Percentiles rank a stretch among this genome's conserved stretches.
Evolutionary conservation across 1,139 yeast genomes (phyloP).

Genomic region (Kazachstania sp.): DNA sequence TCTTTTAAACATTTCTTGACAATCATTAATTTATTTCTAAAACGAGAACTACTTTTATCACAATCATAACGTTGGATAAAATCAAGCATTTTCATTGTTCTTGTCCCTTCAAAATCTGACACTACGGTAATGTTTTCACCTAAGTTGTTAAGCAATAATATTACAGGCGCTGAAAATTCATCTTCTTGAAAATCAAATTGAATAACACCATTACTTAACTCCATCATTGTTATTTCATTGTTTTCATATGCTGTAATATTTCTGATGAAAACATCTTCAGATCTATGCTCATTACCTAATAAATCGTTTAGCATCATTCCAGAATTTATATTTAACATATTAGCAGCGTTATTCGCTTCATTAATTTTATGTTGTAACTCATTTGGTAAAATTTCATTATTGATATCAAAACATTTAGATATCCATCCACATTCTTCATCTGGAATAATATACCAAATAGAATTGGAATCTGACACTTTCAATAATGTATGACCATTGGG

Average conservation of each 20-base stretch:
- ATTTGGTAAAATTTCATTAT: conserved; percentile 2
- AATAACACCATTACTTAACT: conserved; percentile 12
- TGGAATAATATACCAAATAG: conserved; percentile 9
- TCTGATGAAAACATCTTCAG: conserved; percentile 4
- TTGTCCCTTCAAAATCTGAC: not conserved
- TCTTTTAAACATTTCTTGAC: conserved; percentile 5
- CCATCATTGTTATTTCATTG: conserved; percentile 1
- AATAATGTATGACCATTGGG: conserved; percentile 7
- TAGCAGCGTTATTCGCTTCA: not conserved
- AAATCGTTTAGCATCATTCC: not conserved
- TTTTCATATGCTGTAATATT: conserved; percentile 5
- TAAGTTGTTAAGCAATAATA: not conserved
- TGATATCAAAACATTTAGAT: conserved; percentile 6
- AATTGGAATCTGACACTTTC: not conserved
- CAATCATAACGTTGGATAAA: conserved; percentile 3
- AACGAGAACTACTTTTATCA: not conserved
- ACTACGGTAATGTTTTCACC: conserved; percentile 2
- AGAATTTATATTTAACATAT: not conserved
- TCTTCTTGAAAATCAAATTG: conserved; percentile 9
- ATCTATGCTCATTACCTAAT: not conserved
- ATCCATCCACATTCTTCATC: conserved; percentile 10
- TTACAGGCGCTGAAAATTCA: not conserved
- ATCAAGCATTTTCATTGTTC: conserved; percentile 2
- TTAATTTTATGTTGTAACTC: conserved; percentile 4
- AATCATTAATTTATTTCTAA: conserved; percentile 2